Percentiles rank a stretch among this genome's conserved stretches.
These are phyloP conservation scores for Magnusiomyces suaveolens DNA, from an alignment of 1,139 yeast species.

Conservation along the genomic window DNA sequence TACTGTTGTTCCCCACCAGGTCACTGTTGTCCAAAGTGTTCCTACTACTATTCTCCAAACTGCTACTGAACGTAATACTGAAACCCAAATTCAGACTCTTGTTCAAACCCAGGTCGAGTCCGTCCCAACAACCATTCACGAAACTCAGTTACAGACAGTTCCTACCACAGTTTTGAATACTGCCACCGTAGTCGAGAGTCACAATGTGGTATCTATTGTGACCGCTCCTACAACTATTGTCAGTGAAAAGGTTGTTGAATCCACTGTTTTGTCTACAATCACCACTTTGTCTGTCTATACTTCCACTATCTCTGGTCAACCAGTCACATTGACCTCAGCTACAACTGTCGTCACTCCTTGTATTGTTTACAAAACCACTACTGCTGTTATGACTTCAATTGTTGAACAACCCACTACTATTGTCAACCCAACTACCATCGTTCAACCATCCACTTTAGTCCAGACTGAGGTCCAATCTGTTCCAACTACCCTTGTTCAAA, in stretches of 20 bases:
- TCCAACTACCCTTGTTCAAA: conserved; percentile 3
- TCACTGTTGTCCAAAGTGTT: conserved; percentile 1
- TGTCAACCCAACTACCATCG: conserved; percentile 6
- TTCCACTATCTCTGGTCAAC: background rate
- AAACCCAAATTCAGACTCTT: background rate
- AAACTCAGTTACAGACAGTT: conserved; percentile 2
- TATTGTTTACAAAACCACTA: background rate
- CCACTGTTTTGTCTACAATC: background rate
- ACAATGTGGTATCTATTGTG: background rate
- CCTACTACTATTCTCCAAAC: background rate
- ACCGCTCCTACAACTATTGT: conserved; percentile 1
- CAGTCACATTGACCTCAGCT: background rate
- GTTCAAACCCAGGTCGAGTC: background rate
- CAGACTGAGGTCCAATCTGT: conserved; percentile 6
- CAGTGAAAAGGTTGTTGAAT: background rate
- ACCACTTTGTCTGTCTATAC: background rate
- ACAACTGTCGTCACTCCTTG: conserved; percentile 1
- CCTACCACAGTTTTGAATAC: background rate
- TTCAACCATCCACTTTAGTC: conserved; percentile 6
- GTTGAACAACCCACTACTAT: conserved; percentile 4
- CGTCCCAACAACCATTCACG: conserved; percentile 1
- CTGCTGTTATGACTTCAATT: background rate
- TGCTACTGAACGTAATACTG: background rate
- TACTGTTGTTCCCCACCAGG: conserved; percentile 1
- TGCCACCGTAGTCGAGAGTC: background rate